A percentile compares a stretch with the other conserved stretches of the same genome.
phyloP scores from a whole-genome alignment of 768 basidiomycete species.

The Porphyrellus cyaneotinctus region DNA sequence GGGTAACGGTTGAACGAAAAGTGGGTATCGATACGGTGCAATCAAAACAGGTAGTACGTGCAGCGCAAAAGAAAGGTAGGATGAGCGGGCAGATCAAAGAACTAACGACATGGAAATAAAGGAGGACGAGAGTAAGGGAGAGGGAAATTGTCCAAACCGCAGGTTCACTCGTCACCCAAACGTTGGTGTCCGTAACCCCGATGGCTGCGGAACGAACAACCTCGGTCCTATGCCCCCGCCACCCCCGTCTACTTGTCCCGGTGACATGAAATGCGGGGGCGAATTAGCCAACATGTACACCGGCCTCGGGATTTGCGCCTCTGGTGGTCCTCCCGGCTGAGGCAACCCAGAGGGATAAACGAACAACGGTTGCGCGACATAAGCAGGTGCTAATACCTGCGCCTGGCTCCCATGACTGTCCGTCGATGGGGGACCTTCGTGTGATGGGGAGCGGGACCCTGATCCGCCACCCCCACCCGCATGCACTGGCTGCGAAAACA shows the following conservation, averaged over 20 bases:
- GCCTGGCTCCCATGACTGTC: constrained; percentile 32
- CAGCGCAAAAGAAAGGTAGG: no score
- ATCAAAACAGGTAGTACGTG: no score
- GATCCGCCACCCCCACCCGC: constrained; percentile 10
- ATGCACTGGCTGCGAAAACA: constrained; percentile 24
- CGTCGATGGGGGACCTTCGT: constrained; percentile 27
- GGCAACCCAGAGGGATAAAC: constrained; percentile 31
- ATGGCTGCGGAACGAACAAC: constrained; percentile 24
- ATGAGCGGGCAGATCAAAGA: no score
- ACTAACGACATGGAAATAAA: not conserved
- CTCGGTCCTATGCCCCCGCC: constrained; percentile 10
- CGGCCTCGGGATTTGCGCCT: constrained; percentile 22
- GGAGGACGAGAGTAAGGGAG: constrained; percentile 1
- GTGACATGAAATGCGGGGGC: constrained; percentile 21
- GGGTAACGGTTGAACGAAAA: no score
- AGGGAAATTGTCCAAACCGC: not conserved
- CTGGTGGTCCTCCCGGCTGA: constrained; percentile 25
- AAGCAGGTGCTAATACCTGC: constrained; percentile 24
- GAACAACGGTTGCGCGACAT: constrained; percentile 29
- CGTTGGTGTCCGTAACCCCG: constrained; percentile 25
- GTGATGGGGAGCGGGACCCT: constrained; percentile 28
- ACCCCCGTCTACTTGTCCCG: constrained; percentile 13
- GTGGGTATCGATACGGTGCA: no score
- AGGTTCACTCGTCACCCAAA: constrained; percentile 17
- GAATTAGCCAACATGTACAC: constrained; percentile 30